Percentiles rank a stretch among this genome's conserved stretches.
Conservation (phyloP, 768 basidiomycete species). For the Auricularia heimuer region DNA sequence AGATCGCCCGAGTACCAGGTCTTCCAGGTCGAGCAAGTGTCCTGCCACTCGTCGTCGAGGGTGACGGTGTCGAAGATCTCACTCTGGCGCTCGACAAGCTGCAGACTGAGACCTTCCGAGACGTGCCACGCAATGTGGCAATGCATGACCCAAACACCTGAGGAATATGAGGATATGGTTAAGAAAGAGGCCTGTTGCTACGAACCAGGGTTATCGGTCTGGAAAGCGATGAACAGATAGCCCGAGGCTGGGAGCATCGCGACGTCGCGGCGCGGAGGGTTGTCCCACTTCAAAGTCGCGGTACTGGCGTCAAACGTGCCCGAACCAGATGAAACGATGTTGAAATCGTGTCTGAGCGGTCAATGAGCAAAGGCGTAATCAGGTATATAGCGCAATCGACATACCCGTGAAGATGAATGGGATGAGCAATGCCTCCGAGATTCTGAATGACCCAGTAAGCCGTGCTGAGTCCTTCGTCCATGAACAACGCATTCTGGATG, state of each 20-base stretch:
- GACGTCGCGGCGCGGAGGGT: constrained; percentile 5
- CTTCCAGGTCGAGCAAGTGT: not conserved
- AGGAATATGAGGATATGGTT: not conserved
- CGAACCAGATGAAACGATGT: not conserved
- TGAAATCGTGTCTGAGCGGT: not conserved
- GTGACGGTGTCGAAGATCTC: not conserved
- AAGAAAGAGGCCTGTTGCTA: not conserved
- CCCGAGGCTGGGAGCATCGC: constrained; percentile 5
- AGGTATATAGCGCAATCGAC: constrained; percentile 1
- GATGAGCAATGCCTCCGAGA: constrained; percentile 5
- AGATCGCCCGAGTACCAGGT: not conserved
- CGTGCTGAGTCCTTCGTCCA: not conserved
- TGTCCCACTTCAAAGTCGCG: not conserved
- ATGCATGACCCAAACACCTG: constrained; percentile 1
- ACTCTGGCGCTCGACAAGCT: not conserved
- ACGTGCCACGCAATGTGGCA: constrained; percentile 8
- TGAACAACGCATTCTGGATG: not conserved
- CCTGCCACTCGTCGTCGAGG: not conserved
- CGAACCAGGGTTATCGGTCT: constrained; percentile 5
- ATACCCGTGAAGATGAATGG: constrained; percentile 28
- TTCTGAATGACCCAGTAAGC: not conserved
- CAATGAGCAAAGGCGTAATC: not conserved
- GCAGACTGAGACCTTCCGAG: constrained; percentile 3
- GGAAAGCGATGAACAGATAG: not conserved
- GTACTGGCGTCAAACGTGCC: not conserved